Conservation (phyloP, 148 eudicot species). For the Chenopodium quinoa region DNA sequence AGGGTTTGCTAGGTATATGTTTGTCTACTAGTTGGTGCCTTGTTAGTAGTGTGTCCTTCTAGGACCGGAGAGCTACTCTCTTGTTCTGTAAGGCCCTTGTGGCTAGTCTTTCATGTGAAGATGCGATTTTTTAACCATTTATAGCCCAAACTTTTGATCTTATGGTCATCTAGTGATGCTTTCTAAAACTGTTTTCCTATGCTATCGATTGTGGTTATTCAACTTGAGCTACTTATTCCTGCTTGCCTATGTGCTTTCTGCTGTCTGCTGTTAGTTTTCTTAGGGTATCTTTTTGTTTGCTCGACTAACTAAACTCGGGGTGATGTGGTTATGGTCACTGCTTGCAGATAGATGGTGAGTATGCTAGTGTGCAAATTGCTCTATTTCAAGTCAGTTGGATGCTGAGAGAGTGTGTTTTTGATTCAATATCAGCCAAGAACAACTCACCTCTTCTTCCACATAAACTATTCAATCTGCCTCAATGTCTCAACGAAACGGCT, state of each 20-base stretch:
- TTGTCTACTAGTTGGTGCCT: neutral
- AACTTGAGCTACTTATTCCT: neutral
- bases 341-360: conserved; percentile 54
- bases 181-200: too few relatives aligned
- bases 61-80: neutral
- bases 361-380: conserved; percentile 46
- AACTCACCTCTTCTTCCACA: conserved; percentile 24
- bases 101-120: neutral
- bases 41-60: neutral
- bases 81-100: neutral
- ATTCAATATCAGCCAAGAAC: conserved; percentile 12
- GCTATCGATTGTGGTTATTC: neutral
- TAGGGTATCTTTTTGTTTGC: neutral
- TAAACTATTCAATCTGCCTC: conserved; percentile 14
- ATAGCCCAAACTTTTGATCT: neutral
- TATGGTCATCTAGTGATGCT: too few relatives aligned
- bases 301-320: neutral
- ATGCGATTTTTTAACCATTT: neutral
- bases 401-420: conserved; percentile 38
- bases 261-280: neutral
- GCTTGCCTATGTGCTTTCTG: neutral
- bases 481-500: conserved; percentile 14
- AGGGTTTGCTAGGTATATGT: neutral
- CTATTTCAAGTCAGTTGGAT: conserved; percentile 47
- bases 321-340: neutral